A percentile compares a stretch with the other conserved stretches of the same genome.
Conservation (phyloP, 2,329 filamentous ascomycete genomes). For the Talaromyces albobiverticillius region DNA sequence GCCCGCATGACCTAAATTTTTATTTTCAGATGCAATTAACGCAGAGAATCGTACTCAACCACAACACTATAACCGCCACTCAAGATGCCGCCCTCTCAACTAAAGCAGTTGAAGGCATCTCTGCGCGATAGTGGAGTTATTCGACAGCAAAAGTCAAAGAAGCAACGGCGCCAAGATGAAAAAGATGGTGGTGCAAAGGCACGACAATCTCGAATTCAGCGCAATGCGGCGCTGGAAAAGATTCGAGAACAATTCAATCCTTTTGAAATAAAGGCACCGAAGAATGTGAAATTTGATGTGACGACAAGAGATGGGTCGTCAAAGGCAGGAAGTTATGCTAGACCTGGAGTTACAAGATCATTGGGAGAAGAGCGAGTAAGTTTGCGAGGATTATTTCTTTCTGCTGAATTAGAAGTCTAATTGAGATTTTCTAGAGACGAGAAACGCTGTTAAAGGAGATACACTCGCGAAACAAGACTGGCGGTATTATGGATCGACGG, state of each 20-base stretch:
- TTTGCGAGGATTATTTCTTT: slow-evolving; percentile 19
- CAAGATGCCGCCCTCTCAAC: slow-evolving; percentile 88
- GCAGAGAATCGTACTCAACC: background rate
- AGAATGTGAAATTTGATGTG: slow-evolving; percentile 80
- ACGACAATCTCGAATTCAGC: slow-evolving; percentile 69
- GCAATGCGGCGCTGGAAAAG: slow-evolving; percentile 72
- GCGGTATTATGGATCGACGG: slow-evolving; percentile 85
- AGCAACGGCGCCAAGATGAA: slow-evolving; percentile 75
- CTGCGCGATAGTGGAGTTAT: slow-evolving; percentile 85
- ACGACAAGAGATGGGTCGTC: slow-evolving; percentile 61
- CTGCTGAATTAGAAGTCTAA: background rate
- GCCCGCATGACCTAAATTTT: slow-evolving; percentile 24
- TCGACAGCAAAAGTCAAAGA: slow-evolving; percentile 91
- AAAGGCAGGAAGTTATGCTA: slow-evolving; percentile 58
- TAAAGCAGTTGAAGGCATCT: slow-evolving; percentile 92
- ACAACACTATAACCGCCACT: background rate
- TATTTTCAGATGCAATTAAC: slow-evolving; percentile 19
- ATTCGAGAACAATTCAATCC: slow-evolving; percentile 98
- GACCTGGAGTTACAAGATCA: slow-evolving; percentile 82
- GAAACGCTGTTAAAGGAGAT: slow-evolving; percentile 86
- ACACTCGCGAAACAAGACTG: slow-evolving; percentile 83
- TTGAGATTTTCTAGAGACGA: slow-evolving; percentile 54
- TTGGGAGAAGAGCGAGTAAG: slow-evolving; percentile 77
- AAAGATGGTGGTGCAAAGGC: slow-evolving; percentile 61
- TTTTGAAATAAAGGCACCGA: slow-evolving; percentile 84